Evolutionary conservation across 2,329 filamentous ascomycete species (phyloP).

Genomic region (Xylaria sp.): DNA sequence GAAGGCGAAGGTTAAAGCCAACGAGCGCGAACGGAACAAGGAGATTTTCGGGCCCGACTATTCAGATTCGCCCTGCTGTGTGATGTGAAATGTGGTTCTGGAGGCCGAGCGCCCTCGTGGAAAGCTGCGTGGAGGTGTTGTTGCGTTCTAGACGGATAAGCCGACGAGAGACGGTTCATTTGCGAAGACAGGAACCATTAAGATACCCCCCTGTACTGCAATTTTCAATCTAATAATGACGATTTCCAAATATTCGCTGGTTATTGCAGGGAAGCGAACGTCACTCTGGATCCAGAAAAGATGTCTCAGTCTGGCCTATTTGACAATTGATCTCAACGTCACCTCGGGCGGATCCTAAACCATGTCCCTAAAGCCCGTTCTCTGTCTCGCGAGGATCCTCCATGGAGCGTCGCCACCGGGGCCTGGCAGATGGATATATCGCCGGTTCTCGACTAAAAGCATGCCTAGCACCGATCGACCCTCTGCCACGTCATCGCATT

Average conservation of each 20-base stretch:
- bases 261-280: not conserved
- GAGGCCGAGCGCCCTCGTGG: not conserved
- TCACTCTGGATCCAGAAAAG: not conserved
- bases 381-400: constrained; percentile 32
- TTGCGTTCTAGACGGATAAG: not conserved
- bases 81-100: constrained; percentile 53
- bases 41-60: constrained; percentile 73
- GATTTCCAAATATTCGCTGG: not conserved
- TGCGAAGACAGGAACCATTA: not conserved
- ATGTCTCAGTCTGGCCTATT: constrained; percentile 28
- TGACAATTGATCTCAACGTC: constrained; percentile 30
- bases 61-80: constrained; percentile 57
- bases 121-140: not conserved
- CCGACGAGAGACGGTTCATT: not conserved
- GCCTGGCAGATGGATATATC: constrained; percentile 27
- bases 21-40: constrained; percentile 74
- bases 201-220: not conserved
- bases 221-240: not conserved
- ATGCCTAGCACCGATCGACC: constrained; percentile 29
- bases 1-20: constrained; percentile 68
- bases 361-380: constrained; percentile 39
- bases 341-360: constrained; percentile 44
- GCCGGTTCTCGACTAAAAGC: constrained; percentile 34
- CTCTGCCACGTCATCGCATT: constrained; percentile 15
- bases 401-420: constrained; percentile 13